Evolutionary conservation across 305 asterid species (phyloP).

Genomic region (Ilex paraguariensis): DNA sequence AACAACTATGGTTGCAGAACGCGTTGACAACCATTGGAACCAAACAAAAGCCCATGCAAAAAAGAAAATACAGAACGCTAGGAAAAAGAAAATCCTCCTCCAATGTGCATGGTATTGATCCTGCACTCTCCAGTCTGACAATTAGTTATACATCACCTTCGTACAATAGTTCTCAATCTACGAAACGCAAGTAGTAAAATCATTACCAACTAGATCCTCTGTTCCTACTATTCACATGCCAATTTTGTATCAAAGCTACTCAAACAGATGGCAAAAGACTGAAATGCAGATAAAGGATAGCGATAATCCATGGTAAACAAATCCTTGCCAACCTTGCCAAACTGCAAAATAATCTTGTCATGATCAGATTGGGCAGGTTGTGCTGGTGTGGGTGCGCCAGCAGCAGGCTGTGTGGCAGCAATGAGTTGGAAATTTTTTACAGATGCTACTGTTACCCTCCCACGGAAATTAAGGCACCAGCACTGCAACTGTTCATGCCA

Average conservation of each 20-base stretch:
- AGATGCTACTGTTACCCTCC: slow-evolving; percentile 70
- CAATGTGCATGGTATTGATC: background rate
- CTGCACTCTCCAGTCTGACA: too few species aligned
- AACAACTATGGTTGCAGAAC: too few species aligned
- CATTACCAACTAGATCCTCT: slow-evolving; percentile 19
- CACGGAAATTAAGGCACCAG: slow-evolving; percentile 74
- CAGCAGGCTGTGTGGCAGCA: slow-evolving; percentile 33
- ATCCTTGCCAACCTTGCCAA: slow-evolving; percentile 73
- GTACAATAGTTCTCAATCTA: background rate
- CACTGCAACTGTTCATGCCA: slow-evolving; percentile 85
- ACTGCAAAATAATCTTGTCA: slow-evolving; percentile 66
- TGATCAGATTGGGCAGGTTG: slow-evolving; percentile 44
- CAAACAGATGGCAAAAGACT: slow-evolving; percentile 70
- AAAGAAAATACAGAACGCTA: background rate
- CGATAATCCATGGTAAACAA: slow-evolving; percentile 80
- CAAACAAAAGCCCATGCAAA: too few species aligned
- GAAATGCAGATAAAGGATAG: slow-evolving; percentile 69
- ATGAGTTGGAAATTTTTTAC: slow-evolving; percentile 79
- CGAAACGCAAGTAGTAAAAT: slow-evolving; percentile 12
- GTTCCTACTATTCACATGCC: slow-evolving; percentile 61
- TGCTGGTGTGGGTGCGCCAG: slow-evolving; percentile 33
- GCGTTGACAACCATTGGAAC: too few species aligned
- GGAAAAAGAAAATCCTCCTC: background rate
- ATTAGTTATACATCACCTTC: too few species aligned
- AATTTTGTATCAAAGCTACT: slow-evolving; percentile 71